Conservation (phyloP, 768 basidiomycete genomes). For the Lentinula sp. region DNA sequence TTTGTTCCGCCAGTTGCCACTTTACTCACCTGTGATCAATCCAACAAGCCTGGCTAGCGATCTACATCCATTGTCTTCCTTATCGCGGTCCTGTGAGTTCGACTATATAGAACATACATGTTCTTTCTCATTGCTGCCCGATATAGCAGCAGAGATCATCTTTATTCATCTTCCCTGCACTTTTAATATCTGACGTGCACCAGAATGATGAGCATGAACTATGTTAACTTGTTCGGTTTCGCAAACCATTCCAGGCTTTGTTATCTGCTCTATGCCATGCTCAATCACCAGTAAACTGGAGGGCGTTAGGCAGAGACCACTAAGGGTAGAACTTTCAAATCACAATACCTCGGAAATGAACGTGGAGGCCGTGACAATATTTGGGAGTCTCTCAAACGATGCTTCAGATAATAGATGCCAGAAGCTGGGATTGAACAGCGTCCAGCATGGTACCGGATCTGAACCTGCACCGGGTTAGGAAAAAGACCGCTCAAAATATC, state of each 20-base stretch:
- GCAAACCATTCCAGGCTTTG: too few relatives aligned
- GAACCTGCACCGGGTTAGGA: background rate
- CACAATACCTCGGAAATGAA: background rate
- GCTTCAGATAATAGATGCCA: background rate
- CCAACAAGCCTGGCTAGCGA: too few relatives aligned
- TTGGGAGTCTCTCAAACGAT: background rate
- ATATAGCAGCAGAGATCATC: background rate
- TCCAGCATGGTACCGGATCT: background rate
- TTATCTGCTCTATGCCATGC: too few relatives aligned
- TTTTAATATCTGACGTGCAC: background rate
- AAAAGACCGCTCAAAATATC: background rate
- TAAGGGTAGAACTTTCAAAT: too few relatives aligned
- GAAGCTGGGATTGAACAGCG: background rate
- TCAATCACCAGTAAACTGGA: too few relatives aligned
- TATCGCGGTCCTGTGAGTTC: background rate
- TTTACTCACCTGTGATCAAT: too few relatives aligned
- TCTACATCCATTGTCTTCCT: background rate
- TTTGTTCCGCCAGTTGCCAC: too few relatives aligned
- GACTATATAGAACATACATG: too few relatives aligned
- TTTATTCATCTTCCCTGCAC: background rate
- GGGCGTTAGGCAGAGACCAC: too few relatives aligned
- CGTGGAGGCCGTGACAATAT: background rate
- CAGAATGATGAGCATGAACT: background rate
- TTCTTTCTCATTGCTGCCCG: background rate
- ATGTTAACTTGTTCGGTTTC: too few relatives aligned